Conservation (phyloP, 73 alveolate species). For the Uronychia binucleata region DNA sequence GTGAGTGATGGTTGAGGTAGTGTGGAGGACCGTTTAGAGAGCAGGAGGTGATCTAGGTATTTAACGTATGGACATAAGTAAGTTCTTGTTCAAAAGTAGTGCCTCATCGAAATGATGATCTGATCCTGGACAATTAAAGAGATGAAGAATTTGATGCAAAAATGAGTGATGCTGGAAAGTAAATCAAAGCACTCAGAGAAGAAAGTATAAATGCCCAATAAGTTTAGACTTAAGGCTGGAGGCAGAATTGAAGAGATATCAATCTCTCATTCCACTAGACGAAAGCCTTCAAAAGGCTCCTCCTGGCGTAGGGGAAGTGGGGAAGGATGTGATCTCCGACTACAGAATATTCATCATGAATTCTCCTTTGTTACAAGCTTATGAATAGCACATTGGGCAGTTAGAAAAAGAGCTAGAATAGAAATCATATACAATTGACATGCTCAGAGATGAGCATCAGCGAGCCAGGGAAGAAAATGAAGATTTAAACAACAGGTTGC, state of each 20-base stretch:
- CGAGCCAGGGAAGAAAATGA: constrained; percentile 35
- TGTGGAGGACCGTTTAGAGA: no score
- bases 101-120: background rate
- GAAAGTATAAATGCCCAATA: no score
- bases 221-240: background rate
- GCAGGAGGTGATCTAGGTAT: no score
- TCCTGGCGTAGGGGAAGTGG: constrained; percentile 2
- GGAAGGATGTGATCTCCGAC: constrained; percentile 11
- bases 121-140: constrained; percentile 7
- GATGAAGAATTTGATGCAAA: background rate
- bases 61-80: no score
- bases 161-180: background rate
- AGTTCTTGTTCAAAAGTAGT: no score
- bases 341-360: constrained; percentile 19
- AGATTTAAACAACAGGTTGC: constrained; percentile 21
- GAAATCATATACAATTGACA: constrained; percentile 10
- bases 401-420: constrained; percentile 40
- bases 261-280: constrained; percentile 10
- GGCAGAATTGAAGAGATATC: constrained; percentile 12
- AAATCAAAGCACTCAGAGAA: background rate
- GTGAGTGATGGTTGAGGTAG: no score
- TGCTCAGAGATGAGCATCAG: constrained; percentile 36
- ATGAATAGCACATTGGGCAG: constrained; percentile 44
- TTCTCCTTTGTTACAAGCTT: constrained; percentile 44
- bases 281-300: background rate